These are phyloP conservation scores for Gyromitra esculenta DNA, from an alignment of 2,329 filamentous ascomycete species.

Conservation along the genomic window DNA sequence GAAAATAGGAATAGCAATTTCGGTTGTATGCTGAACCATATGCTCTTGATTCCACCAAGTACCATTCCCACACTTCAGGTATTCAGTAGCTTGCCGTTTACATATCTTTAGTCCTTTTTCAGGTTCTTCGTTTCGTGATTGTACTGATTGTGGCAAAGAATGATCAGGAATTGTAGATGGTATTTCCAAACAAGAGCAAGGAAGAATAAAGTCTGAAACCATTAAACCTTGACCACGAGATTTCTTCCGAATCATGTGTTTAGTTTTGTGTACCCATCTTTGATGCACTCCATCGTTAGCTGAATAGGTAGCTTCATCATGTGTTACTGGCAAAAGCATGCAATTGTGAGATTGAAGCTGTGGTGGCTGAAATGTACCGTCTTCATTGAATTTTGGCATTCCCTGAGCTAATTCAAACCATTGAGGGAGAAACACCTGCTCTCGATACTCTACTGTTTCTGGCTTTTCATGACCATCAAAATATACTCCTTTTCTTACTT, in stretches of 20 bases:
- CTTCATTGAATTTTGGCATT: neutral
- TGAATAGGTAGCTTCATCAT: constrained; percentile 9
- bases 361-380: neutral
- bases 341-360: neutral
- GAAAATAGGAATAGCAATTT: neutral
- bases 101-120: neutral
- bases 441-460: neutral
- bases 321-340: neutral
- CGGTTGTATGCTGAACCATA: neutral
- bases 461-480: constrained; percentile 7
- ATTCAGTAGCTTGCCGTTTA: neutral
- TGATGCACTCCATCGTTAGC: constrained; percentile 1
- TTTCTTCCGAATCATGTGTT: neutral
- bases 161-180: neutral
- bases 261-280: neutral
- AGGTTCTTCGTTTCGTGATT: neutral
- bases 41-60: neutral
- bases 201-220: constrained; percentile 3
- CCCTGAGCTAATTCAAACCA: neutral
- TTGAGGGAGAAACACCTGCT: neutral
- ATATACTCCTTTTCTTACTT: constrained; percentile 1
- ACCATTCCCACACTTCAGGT: neutral
- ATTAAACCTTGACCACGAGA: neutral
- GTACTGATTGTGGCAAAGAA: neutral
- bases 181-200: neutral